These are phyloP conservation scores for Cordia subcordata DNA, from an alignment of 257 asterid species.

Conservation along the genomic window DNA sequence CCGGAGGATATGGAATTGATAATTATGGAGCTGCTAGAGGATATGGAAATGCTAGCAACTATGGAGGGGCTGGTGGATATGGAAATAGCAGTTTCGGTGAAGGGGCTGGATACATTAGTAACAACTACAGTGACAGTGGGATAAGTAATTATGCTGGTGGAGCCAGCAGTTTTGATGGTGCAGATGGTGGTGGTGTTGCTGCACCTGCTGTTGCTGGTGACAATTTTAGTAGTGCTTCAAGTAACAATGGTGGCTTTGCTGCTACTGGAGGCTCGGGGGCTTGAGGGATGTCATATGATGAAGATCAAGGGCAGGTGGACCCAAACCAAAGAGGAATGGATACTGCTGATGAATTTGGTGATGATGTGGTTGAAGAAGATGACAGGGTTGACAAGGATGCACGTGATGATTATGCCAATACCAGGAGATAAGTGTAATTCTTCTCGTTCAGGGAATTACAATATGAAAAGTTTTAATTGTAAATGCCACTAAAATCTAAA, in stretches of 20 bases:
- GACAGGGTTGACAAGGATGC: slow-evolving; percentile 19
- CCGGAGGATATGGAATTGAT: slow-evolving; percentile 10
- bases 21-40: slow-evolving; percentile 19
- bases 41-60: not conserved
- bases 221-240: not conserved
- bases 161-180: not conserved
- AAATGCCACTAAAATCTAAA: too few species aligned
- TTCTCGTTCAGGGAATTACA: not conserved
- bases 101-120: too few species aligned
- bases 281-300: too few species aligned
- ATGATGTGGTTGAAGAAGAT: slow-evolving; percentile 6
- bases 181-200: slow-evolving; percentile 11
- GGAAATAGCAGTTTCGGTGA: slow-evolving; percentile 2
- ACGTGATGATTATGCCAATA: slow-evolving; percentile 18
- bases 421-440: slow-evolving; percentile 14
- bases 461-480: too few species aligned
- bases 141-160: slow-evolving; percentile 12
- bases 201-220: slow-evolving; percentile 1
- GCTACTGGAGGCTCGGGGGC: not conserved
- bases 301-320: slow-evolving; percentile 9
- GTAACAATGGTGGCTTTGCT: slow-evolving; percentile 14
- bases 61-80: not conserved
- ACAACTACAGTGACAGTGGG: not conserved
- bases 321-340: slow-evolving; percentile 2
- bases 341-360: slow-evolving; percentile 4